Conservation (phyloP, 2,329 filamentous ascomycete genomes). For the Aspergillus fumigatiaffinis region DNA sequence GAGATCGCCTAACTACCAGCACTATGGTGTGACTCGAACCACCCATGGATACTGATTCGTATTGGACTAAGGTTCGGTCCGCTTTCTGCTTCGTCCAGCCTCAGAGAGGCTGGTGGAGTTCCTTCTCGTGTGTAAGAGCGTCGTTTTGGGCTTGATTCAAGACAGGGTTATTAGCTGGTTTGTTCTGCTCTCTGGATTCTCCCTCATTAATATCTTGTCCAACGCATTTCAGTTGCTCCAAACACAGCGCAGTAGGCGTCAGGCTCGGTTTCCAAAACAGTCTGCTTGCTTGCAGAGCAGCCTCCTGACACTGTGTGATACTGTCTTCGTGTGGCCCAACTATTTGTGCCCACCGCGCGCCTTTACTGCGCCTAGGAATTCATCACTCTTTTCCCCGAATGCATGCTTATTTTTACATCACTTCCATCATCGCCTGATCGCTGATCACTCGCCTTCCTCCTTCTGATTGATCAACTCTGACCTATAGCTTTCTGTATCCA, state of each 20-base stretch:
- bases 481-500: conserved; percentile 14
- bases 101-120: conserved; percentile 15
- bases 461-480: conserved; percentile 12
- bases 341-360: conserved; percentile 28
- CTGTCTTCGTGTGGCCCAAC: conserved; percentile 29
- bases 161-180: conserved; percentile 17
- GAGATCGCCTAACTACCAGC: background rate
- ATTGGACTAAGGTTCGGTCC: conserved; percentile 21
- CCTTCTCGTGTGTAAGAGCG: conserved; percentile 10
- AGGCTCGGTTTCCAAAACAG: conserved; percentile 23
- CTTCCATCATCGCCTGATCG: background rate
- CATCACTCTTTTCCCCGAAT: conserved; percentile 20
- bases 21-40: background rate
- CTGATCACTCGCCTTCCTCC: background rate
- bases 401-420: conserved; percentile 3
- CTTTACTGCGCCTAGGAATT: conserved; percentile 12
- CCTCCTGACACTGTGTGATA: conserved; percentile 17
- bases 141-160: conserved; percentile 15
- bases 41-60: conserved; percentile 15
- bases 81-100: conserved; percentile 19
- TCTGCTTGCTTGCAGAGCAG: conserved; percentile 22
- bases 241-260: conserved; percentile 18
- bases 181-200: conserved; percentile 7
- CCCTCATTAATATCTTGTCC: conserved; percentile 13
- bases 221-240: conserved; percentile 13